Evolutionary conservation across 306 rosid species (phyloP).

Genomic region (Dalbergia cochinchinensis): DNA sequence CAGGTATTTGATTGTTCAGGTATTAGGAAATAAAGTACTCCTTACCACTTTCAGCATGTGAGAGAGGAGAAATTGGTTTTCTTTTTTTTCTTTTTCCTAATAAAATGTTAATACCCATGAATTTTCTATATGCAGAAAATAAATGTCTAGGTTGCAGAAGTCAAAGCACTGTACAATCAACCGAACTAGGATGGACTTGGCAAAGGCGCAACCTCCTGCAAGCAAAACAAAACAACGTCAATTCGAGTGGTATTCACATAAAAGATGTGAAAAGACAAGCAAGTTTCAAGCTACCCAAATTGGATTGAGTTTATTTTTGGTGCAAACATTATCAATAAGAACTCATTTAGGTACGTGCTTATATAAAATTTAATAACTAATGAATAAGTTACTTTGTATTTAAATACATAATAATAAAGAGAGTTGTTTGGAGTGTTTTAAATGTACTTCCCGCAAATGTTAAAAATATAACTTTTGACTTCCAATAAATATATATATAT

Average conservation of each 20-base stretch:
- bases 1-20: constrained; percentile 15
- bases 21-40: constrained; percentile 21
- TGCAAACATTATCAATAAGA: not conserved
- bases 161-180: constrained; percentile 76
- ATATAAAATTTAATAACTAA: too few relatives aligned
- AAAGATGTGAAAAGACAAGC: not conserved
- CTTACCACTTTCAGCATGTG: constrained; percentile 15
- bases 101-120: constrained; percentile 55
- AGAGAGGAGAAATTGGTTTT: constrained; percentile 32
- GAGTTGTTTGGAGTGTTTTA: too few relatives aligned
- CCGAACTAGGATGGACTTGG: constrained; percentile 50
- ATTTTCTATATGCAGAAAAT: constrained; percentile 44
- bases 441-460: too few relatives aligned
- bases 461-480: too few relatives aligned
- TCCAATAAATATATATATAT: too few relatives aligned
- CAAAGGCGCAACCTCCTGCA: constrained; percentile 69
- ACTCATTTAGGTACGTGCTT: too few relatives aligned
- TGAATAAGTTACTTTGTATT: too few relatives aligned
- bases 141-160: constrained; percentile 50
- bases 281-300: not conserved
- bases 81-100: not conserved
- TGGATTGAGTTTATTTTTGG: not conserved
- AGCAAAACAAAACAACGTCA: constrained; percentile 38
- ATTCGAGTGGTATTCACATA: not conserved
- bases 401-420: too few relatives aligned